Evolutionary conservation across 371 early-diverging fungal genomes (phyloP).

Genomic region (Saksenaea vasiformis): DNA sequence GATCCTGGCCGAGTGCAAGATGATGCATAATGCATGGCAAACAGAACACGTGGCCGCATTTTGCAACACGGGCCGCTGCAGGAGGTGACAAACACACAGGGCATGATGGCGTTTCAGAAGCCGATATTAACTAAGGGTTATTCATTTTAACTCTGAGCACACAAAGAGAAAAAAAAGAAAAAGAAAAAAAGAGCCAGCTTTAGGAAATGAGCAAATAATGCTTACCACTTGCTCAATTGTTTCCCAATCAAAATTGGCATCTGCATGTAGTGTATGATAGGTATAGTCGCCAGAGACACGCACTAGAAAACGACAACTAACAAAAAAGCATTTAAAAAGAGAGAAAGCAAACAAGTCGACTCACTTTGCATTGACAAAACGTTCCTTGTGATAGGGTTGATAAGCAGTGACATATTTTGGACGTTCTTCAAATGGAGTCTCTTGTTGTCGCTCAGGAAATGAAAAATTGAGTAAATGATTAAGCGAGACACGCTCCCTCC

Average conservation of each 20-base stretch:
- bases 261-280: conserved; percentile 60
- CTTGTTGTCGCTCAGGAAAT: conserved; percentile 71
- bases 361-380: conserved; percentile 89
- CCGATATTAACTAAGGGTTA: conserved; percentile 58
- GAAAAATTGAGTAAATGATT: conserved; percentile 86
- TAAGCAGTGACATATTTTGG: conserved; percentile 23
- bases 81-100: conserved; percentile 87
- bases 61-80: conserved; percentile 70
- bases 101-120: conserved; percentile 61
- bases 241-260: conserved; percentile 71
- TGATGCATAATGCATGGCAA: conserved; percentile 77
- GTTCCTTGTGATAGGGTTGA: conserved; percentile 73
- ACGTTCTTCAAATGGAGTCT: conserved; percentile 12
- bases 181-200: too few species aligned
- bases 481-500: conserved; percentile 37
- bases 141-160: too few species aligned
- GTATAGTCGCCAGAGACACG: conserved; percentile 59
- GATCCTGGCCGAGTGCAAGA: conserved; percentile 48
- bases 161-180: too few species aligned
- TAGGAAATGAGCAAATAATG: not conserved
- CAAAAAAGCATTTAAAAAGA: too few species aligned
- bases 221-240: conserved; percentile 78
- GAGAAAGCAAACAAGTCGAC: conserved; percentile 9
- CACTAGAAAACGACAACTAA: conserved; percentile 82
- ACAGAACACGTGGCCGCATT: conserved; percentile 89